Conservation (phyloP, 495 filamentous ascomycete species). For the Neurospora africana region DNA sequence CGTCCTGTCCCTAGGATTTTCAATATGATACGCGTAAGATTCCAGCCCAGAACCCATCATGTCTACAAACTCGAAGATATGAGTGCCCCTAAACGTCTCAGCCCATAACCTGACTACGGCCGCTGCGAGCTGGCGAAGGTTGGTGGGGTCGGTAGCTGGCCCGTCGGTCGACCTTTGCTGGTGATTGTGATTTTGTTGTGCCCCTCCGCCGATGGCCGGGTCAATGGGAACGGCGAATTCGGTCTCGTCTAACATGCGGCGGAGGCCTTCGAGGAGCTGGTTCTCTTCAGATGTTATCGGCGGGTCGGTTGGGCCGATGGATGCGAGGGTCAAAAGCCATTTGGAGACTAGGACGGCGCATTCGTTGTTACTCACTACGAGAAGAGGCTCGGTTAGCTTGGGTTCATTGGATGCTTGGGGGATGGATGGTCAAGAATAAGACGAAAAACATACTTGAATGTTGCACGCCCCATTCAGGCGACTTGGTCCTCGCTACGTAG, state of each 20-base stretch:
- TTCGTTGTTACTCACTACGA: slow-evolving; percentile 52
- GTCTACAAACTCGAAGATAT: slow-evolving; percentile 57
- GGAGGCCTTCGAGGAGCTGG: slow-evolving; percentile 54
- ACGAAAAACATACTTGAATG: slow-evolving; percentile 41
- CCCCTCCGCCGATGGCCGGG: slow-evolving; percentile 25
- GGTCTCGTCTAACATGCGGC: slow-evolving; percentile 68
- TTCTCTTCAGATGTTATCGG: slow-evolving; percentile 47
- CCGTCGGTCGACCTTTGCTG: slow-evolving; percentile 27
- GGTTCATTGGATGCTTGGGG: neutral
- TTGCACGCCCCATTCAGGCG: slow-evolving; percentile 61
- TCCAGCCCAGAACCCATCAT: slow-evolving; percentile 53
- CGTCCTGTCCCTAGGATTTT: slow-evolving; percentile 41
- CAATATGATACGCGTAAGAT: slow-evolving; percentile 54
- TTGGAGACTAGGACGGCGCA: slow-evolving; percentile 56
- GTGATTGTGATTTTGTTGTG: slow-evolving; percentile 19
- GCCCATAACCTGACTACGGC: slow-evolving; percentile 58
- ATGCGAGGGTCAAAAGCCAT: slow-evolving; percentile 36
- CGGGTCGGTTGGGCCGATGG: slow-evolving; percentile 32
- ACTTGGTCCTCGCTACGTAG: slow-evolving; percentile 59
- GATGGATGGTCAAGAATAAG: neutral
- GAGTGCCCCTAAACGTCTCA: slow-evolving; percentile 54
- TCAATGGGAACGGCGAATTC: slow-evolving; percentile 54
- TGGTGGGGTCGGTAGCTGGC: slow-evolving; percentile 35
- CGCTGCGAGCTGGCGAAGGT: slow-evolving; percentile 49
- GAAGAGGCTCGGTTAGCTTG: slow-evolving; percentile 1